Evolutionary conservation across 805 yeast genomes (phyloP), one percentile per base, ranked within the genome.

Genomic region (Starmerella cellae): DNA sequence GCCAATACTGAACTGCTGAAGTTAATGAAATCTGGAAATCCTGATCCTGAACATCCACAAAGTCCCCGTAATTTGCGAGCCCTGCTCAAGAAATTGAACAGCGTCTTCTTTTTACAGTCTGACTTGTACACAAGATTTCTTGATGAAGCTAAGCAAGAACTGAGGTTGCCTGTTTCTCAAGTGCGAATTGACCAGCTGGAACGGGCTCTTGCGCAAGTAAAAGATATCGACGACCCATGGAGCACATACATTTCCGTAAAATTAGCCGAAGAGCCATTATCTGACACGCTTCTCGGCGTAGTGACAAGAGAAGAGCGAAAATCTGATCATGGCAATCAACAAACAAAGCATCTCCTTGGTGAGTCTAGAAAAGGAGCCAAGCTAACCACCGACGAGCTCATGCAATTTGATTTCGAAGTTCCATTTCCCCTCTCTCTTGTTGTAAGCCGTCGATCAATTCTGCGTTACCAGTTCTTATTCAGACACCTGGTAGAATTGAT

Each of bases 341-440:
- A 16, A 13, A 14, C 38, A 24, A 14, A 27, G 20, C 18, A 26
- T 23, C 23, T 32, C 6, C 38, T 58, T 22, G 49, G 53, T 3
- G 66, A 31, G 9, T 14, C 17, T 29, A 13, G 16, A 11, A 16
- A 31, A 6, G 4, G 9, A 9, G 16, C 21, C 13, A 31, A 31
- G 21, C 34, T 31, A 8, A 5, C 21, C 13, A 21, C 63, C 3
- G 40, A 53, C 8, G 59, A 59, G 41, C 64, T 62, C 0, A 37
- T 66, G 27, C 63, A 63, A 46, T 53, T 66, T 20, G 66, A 64
- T 35, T 60, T 63, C 44, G 48, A 48, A 29, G 57, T 87, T 19
- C 95, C 96, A 3, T 91, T 83, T 56, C 99, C 99, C 0, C 61
- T 84, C 38, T 84, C 84, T 54, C 65, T 88, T 21, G 67, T 91